phyloP scores from a whole-genome alignment of 768 basidiomycete species.

The Tulasnella sp. region DNA sequence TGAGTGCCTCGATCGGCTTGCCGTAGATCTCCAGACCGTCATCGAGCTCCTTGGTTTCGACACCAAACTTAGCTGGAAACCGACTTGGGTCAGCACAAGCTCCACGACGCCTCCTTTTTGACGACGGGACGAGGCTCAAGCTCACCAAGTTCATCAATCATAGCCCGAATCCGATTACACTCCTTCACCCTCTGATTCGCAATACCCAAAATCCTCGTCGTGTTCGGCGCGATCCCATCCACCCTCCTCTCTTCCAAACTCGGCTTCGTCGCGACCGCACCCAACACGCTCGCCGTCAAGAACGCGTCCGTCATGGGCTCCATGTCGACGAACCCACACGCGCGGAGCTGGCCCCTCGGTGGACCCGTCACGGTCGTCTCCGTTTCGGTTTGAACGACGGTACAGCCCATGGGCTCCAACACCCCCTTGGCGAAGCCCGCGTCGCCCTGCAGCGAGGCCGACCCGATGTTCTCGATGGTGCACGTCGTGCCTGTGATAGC shows the following conservation, averaged over 20 bases:
- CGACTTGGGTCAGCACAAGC: not conserved
- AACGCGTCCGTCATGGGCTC: constrained; percentile 99
- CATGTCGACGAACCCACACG: constrained; percentile 89
- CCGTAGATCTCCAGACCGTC: constrained; percentile 92
- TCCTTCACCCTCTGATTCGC: constrained; percentile 99
- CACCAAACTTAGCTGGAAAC: constrained; percentile 80
- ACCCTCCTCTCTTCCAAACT: constrained; percentile 50
- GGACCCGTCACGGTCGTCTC: constrained; percentile 93
- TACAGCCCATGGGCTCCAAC: constrained; percentile 91
- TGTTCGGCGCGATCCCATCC: constrained; percentile 38
- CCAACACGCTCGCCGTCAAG: constrained; percentile 88
- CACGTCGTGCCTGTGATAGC: constrained; percentile 96
- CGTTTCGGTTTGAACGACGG: constrained; percentile 77
- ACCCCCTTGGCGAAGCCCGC: constrained; percentile 92
- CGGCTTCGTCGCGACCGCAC: constrained; percentile 63
- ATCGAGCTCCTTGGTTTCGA: constrained; percentile 84
- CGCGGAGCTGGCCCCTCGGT: constrained; percentile 70
- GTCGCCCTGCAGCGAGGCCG: constrained; percentile 91
- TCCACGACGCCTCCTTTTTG: no score
- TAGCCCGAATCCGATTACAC: constrained; percentile 93
- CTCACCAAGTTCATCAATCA: constrained; percentile 90
- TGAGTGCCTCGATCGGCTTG: constrained; percentile 59
- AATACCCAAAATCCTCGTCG: constrained; percentile 87
- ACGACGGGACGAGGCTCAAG: not conserved
- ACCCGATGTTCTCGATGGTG: constrained; percentile 89